Base-by-base conservation (phyloP, 768 basidiomycete species). In the Naganishia onofrii region DNA sequence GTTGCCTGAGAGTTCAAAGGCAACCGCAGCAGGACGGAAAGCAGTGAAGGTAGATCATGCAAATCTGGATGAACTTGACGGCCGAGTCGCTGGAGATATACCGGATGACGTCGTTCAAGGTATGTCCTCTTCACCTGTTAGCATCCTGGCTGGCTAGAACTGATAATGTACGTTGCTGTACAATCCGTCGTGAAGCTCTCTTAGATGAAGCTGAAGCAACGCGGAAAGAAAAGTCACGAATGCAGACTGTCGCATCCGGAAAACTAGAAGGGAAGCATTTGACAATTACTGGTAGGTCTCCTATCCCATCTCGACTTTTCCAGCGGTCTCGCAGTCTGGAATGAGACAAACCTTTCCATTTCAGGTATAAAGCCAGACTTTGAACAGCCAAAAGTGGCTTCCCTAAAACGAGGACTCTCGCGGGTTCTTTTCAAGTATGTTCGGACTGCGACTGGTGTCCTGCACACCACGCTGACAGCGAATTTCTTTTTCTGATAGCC, bases 391-490 rank as follows among this genome's bases (percentile, higher is more conserved):
- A 86, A 86, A 8, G 83, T 93, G 26, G 86, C 90, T 0, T 82
- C 77, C 3, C 84, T 93, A 5, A 83, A 87, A 0, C 88, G 89
- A 72, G 86, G 86, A 13, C 82, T 93, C 7, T 86, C 88, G 48
- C 84, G 89, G 3, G 89, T 89, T 0, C 81, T 92, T 44, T 90
- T 90, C 84, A 91, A 88, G 89, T 90, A 76, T 58, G 86, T 83
- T 13, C 53, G 7, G 28, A 15, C 46, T 13, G 15, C 70, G 55
- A 51, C 70, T 42, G 17, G 26, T 44, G 71, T 31, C 23, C 29
- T 26, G 3, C 29, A 28, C 26, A n/a, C n/a, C 44, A 38, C 63
- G 54, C 23, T 38, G 51, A 52, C 19, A n/a, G n/a, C 31, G n/a
- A 7, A n/a, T 31, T 34, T 2, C 28, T 71, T 56, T 69, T 42